A percentile compares a stretch with the other conserved stretches of the same genome.
phyloP scores from a whole-genome alignment of 2,329 filamentous ascomycete species.

The Purpureocillium lavendulum region DNA sequence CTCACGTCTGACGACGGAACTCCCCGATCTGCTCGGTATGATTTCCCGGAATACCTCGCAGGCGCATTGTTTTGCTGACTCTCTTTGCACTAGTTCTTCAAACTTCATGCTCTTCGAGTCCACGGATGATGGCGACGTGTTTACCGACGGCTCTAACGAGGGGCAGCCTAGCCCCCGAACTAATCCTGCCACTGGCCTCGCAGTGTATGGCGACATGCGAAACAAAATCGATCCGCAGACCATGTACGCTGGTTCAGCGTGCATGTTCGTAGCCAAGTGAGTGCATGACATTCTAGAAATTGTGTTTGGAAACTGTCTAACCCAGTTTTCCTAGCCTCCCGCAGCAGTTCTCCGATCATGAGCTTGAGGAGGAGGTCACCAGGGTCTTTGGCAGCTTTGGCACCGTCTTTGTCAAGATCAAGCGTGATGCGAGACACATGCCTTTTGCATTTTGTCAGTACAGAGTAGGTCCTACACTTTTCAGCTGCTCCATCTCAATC shows the following conservation, averaged over 20 bases:
- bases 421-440: slow-evolving; percentile 48
- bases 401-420: slow-evolving; percentile 54
- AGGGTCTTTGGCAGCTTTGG: slow-evolving; percentile 45
- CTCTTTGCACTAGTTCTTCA: neutral
- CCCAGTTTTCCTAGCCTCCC: slow-evolving; percentile 33
- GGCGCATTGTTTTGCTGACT: no score
- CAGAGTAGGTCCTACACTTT: slow-evolving; percentile 35
- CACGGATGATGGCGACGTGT: slow-evolving; percentile 11
- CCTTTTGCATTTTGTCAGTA: slow-evolving; percentile 58
- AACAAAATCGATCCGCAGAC: slow-evolving; percentile 38
- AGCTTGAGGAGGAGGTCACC: slow-evolving; percentile 44
- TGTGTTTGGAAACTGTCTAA: slow-evolving; percentile 4
- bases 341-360: slow-evolving; percentile 37
- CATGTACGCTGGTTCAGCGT: slow-evolving; percentile 45
- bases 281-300: slow-evolving; percentile 14
- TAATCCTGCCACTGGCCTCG: neutral
- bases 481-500: neutral
- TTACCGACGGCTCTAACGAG: slow-evolving; percentile 5
- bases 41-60: no score
- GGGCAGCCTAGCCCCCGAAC: neutral
- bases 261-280: slow-evolving; percentile 61
- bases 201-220: slow-evolving; percentile 2
- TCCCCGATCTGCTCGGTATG: slow-evolving; percentile 5
- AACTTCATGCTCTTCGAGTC: slow-evolving; percentile 9
- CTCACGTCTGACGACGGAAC: slow-evolving; percentile 6